Evolutionary conservation across 495 filamentous ascomycete genomes (phyloP).

Genomic region (Beverwykella pulmonaria): DNA sequence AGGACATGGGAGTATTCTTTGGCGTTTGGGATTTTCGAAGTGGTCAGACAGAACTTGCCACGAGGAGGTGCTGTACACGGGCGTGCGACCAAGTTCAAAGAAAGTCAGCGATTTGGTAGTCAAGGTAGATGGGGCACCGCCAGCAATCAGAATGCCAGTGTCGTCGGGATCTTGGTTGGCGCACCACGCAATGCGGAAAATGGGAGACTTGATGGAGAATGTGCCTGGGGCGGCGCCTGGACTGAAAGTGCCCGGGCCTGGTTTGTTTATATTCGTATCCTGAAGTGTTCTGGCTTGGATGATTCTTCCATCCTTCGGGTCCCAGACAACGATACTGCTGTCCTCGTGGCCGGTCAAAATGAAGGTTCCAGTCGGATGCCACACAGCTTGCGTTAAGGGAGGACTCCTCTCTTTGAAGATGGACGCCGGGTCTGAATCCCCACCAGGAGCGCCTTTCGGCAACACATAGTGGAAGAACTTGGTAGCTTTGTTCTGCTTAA

Average conservation of each 20-base stretch:
- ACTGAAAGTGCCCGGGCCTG: slow-evolving; percentile 53
- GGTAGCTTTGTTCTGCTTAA: slow-evolving; percentile 79
- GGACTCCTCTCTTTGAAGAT: slow-evolving; percentile 63
- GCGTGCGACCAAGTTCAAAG: slow-evolving; percentile 83
- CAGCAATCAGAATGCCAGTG: slow-evolving; percentile 83
- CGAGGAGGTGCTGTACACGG: slow-evolving; percentile 84
- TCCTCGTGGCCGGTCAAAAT: slow-evolving; percentile 87
- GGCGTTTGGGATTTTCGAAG: slow-evolving; percentile 69
- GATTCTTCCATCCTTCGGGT: slow-evolving; percentile 84
- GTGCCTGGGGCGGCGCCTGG: slow-evolving; percentile 48
- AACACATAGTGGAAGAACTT: slow-evolving; percentile 84
- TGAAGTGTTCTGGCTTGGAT: slow-evolving; percentile 81
- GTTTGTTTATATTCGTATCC: slow-evolving; percentile 68
- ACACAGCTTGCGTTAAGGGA: slow-evolving; percentile 73
- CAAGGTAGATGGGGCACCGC: slow-evolving; percentile 67
- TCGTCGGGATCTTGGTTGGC: slow-evolving; percentile 90
- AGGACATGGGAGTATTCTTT: slow-evolving; percentile 73
- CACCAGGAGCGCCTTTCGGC: slow-evolving; percentile 83
- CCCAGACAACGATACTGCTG: slow-evolving; percentile 89
- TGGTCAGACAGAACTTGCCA: slow-evolving; percentile 80
- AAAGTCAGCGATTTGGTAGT: slow-evolving; percentile 78
- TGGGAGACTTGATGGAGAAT: slow-evolving; percentile 66
- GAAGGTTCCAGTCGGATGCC: slow-evolving; percentile 96
- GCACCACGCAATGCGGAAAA: slow-evolving; percentile 83
- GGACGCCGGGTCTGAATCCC: slow-evolving; percentile 62